Evolutionary conservation across 1,139 yeast species (phyloP).

Genomic region (Yamadazyma dushanensis): DNA sequence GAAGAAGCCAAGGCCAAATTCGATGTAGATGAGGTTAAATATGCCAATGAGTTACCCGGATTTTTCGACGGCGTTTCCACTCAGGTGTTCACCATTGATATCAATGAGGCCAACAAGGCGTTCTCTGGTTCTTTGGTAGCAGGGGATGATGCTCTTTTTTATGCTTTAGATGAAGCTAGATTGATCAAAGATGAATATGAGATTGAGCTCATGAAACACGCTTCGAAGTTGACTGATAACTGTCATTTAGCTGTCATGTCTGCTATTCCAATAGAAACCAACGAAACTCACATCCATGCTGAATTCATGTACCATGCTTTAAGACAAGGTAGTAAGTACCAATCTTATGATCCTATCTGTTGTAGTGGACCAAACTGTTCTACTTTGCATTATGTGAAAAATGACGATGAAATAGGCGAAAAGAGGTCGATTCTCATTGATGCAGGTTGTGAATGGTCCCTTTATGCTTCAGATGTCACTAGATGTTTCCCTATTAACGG

Average conservation of each 20-base stretch:
- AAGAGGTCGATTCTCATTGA: slow-evolving; percentile 74
- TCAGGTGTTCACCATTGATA: slow-evolving; percentile 42
- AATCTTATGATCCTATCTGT: slow-evolving; percentile 93
- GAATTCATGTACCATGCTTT: slow-evolving; percentile 92
- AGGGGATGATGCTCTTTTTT: slow-evolving; percentile 52
- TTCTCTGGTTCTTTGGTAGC: slow-evolving; percentile 34
- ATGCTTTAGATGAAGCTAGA: slow-evolving; percentile 85
- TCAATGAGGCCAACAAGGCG: slow-evolving; percentile 35
- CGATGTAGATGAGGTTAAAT: slow-evolving; percentile 82
- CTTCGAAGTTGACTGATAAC: slow-evolving; percentile 81
- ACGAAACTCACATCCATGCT: slow-evolving; percentile 92
- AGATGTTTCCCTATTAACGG: slow-evolving; percentile 93
- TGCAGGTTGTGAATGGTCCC: slow-evolving; percentile 97
- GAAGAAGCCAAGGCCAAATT: slow-evolving; percentile 63
- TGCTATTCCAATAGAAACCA: slow-evolving; percentile 81
- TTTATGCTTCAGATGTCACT: slow-evolving; percentile 92
- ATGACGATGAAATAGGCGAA: slow-evolving; percentile 63
- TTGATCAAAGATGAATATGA: slow-evolving; percentile 83
- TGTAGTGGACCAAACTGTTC: slow-evolving; percentile 93
- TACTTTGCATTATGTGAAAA: slow-evolving; percentile 84
- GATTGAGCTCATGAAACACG: slow-evolving; percentile 70
- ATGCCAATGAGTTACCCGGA: slow-evolving; percentile 40
- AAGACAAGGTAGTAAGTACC: slow-evolving; percentile 88
- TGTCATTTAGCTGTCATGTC: slow-evolving; percentile 92
- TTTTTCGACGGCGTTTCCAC: slow-evolving; percentile 9